A percentile compares a stretch with the other conserved stretches of the same genome.
Evolutionary conservation across 805 yeast species (phyloP).

Genomic region (Metschnikowia henanensis): DNA sequence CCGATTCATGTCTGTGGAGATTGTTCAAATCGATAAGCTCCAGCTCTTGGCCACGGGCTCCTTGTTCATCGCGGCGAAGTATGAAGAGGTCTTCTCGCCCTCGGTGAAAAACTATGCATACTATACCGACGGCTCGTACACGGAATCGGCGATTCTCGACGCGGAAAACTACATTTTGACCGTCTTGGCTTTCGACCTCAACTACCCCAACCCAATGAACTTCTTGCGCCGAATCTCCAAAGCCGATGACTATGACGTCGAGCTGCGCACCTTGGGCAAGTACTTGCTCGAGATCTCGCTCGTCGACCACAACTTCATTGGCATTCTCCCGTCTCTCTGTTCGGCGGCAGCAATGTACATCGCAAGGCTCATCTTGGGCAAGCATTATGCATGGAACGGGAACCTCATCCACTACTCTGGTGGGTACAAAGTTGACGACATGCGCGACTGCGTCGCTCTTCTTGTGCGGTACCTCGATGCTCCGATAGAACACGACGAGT

Average conservation of each 20-base stretch:
- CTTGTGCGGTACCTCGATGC: slow-evolving; percentile 74
- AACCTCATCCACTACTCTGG: slow-evolving; percentile 91
- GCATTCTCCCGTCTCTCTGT: slow-evolving; percentile 70
- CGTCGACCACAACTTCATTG: slow-evolving; percentile 74
- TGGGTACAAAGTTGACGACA: slow-evolving; percentile 73
- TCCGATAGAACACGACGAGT: slow-evolving; percentile 88
- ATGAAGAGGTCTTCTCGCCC: slow-evolving; percentile 90
- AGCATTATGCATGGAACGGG: slow-evolving; percentile 72
- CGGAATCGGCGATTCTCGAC: slow-evolving; percentile 75
- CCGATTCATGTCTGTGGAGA: slow-evolving; percentile 73
- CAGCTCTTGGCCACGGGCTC: slow-evolving; percentile 87
- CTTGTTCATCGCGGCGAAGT: slow-evolving; percentile 86
- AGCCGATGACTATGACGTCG: slow-evolving; percentile 87
- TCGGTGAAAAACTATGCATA: slow-evolving; percentile 82
- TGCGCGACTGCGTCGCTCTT: slow-evolving; percentile 70
- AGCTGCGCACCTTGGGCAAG: slow-evolving; percentile 81
- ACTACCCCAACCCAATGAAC: slow-evolving; percentile 88
- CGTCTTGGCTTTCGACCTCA: slow-evolving; percentile 68
- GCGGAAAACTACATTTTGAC: slow-evolving; percentile 82
- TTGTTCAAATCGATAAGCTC: slow-evolving; percentile 72
- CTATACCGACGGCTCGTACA: slow-evolving; percentile 83
- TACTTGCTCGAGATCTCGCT: slow-evolving; percentile 76
- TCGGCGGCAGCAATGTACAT: slow-evolving; percentile 90
- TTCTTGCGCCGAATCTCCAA: slow-evolving; percentile 85
- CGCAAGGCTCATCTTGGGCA: slow-evolving; percentile 71